These are phyloP conservation scores for Trichoderma gracile DNA, from an alignment of 2,329 filamentous ascomycete species.

Conservation along the genomic window DNA sequence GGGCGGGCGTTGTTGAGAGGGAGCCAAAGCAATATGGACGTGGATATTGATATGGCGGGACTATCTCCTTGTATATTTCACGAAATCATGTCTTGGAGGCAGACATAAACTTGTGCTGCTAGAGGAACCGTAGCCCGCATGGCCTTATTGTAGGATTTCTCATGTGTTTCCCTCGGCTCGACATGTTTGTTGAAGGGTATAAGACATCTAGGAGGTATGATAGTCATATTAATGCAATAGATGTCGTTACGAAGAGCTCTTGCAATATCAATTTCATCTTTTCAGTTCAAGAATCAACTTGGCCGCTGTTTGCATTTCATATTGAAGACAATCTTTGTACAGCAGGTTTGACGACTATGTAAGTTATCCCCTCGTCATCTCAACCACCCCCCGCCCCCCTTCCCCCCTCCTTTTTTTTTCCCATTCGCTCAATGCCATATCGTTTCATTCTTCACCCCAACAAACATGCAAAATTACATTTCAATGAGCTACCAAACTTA, in stretches of 20 bases:
- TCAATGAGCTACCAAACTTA: slow-evolving; percentile 26
- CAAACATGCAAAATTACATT: neutral
- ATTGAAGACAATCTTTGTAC: neutral
- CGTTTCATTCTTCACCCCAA: too few species aligned
- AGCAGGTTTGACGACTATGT: neutral
- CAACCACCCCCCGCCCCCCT: too few species aligned
- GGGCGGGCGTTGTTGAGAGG: slow-evolving; percentile 4
- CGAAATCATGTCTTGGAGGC: neutral
- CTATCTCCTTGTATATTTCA: neutral
- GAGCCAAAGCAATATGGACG: neutral
- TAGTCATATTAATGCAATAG: neutral
- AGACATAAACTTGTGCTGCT: too few species aligned
- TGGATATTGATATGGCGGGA: slow-evolving; percentile 15
- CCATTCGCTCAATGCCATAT: neutral
- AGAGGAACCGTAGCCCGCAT: neutral
- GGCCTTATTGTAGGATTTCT: neutral
- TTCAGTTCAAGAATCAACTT: neutral
- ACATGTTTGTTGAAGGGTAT: neutral
- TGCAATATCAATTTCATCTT: neutral
- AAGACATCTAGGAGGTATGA: neutral
- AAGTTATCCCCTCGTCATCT: neutral
- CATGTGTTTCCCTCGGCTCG: neutral
- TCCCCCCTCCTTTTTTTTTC: neutral
- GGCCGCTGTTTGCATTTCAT: neutral
- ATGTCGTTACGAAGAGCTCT: neutral